Evolutionary conservation across 345 rosid species (phyloP), one percentile per base, ranked within the genome.

Genomic region (Noccaea caerulescens): DNA sequence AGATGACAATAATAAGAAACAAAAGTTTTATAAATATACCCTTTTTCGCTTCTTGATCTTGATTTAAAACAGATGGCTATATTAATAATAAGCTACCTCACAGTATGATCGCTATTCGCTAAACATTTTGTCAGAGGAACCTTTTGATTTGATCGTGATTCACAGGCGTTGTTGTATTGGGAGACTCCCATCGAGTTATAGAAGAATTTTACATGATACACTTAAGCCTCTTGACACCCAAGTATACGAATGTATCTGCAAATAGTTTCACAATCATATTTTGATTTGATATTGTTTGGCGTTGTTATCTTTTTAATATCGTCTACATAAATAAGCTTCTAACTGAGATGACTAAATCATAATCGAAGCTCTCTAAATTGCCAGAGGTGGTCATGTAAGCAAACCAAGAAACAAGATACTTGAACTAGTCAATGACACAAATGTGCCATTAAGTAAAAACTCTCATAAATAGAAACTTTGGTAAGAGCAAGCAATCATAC

Each of bases 101-200:
- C 4, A 30, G 12, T 5, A 43, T 23, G 37, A 37, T 47, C 23
- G 37, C 16, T 51, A 53, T 25, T 47, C 23, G 37, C 16, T 59
- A 53, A 45, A 61, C 58, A 54, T 54, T 75, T 75, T 45, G 63
- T 20, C 52, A 20, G 8, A 44, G 16, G 57, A 27, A 53, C 0
- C 16, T 66, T 43, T 75, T 68, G 18, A 27, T 45, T 59, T 61
- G 43, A 11, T 43, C n/a, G 64, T 41, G 45, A 27, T 60, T 75
- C n/a, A 61, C 79, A 68, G 79, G 74, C 69, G 4, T 68, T 75
- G 65, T 75, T 75, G 74, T 75, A 75, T 32, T 75, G 74, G 79
- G 52, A 75, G 69, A 75, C 59, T 45, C 79, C 74, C 58, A 68
- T 68, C 69, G 79, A 75, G 65, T 69, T 75, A 68, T 75, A 75